phyloP scores from a whole-genome alignment of 2,329 filamentous ascomycete genomes.

The Pyrenophora seminiperda region DNA sequence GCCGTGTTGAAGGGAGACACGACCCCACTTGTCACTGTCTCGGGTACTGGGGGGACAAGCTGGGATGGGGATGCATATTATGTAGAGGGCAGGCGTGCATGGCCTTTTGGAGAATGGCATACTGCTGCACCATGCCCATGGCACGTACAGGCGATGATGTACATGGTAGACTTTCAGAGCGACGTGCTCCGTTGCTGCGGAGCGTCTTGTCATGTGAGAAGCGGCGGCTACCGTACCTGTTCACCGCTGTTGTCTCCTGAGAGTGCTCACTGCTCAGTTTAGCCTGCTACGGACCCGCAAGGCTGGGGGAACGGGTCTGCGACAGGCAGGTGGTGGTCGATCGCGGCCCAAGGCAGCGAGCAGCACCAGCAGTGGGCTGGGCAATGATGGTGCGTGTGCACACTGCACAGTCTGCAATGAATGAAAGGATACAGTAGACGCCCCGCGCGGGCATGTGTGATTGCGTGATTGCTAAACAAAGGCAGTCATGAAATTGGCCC shows the following conservation, averaged over 20 bases:
- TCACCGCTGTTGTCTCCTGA: neutral
- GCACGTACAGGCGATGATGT: no score
- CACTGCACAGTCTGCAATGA: conserved; percentile 1
- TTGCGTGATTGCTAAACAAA: conserved; percentile 7
- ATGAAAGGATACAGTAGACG: conserved; percentile 1
- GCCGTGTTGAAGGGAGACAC: no score
- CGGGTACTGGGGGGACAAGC: no score
- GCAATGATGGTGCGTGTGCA: neutral
- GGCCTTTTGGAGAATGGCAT: no score
- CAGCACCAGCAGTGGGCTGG: conserved; percentile 1
- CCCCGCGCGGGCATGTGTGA: conserved; percentile 1
- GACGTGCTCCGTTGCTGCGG: no score
- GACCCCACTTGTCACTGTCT: no score
- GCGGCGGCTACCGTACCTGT: conserved; percentile 3
- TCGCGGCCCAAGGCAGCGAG: conserved; percentile 14
- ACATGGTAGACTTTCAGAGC: no score
- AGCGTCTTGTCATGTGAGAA: conserved; percentile 5
- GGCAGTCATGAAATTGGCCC: neutral
- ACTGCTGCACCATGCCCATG: no score
- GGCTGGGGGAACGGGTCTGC: conserved; percentile 7
- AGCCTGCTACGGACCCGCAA: neutral
- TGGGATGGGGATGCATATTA: no score
- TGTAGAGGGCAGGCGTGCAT: no score
- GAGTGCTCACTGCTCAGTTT: neutral
- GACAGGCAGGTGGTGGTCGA: conserved; percentile 7